A percentile compares a stretch with the other conserved stretches of the same genome.
Evolutionary conservation across 1,284 basidiomycete species (phyloP).

Genomic region (Ustilago hordei): DNA sequence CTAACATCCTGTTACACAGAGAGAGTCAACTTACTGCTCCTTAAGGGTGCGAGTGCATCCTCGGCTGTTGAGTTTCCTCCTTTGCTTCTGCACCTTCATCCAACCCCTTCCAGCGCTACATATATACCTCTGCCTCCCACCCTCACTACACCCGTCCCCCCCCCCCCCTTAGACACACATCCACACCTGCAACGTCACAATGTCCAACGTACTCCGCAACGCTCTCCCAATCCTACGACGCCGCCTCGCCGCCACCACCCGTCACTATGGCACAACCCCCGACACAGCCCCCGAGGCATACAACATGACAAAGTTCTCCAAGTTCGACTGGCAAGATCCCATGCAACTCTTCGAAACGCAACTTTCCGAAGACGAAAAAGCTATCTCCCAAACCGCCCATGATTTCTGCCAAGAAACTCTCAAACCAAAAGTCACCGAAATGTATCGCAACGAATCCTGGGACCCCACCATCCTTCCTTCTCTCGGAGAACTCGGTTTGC

Average conservation of each 20-base stretch:
- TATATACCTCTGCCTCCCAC: conserved; percentile 8
- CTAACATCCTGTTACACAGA: not conserved
- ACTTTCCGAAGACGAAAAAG: conserved; percentile 90
- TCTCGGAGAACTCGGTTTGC: conserved; percentile 91
- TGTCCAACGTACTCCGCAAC: conserved; percentile 47
- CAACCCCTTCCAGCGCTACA: not conserved
- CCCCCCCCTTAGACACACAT: not conserved
- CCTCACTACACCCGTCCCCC: conserved; percentile 2
- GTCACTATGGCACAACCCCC: conserved; percentile 41
- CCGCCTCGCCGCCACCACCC: conserved; percentile 10
- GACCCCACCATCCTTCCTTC: conserved; percentile 82
- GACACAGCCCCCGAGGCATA: conserved; percentile 43
- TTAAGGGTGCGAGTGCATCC: not conserved
- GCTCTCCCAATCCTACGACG: conserved; percentile 36
- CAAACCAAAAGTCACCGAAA: conserved; percentile 84
- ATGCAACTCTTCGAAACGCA: conserved; percentile 37
- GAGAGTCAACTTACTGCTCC: not conserved
- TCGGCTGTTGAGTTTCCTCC: not conserved
- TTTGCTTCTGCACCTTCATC: conserved; percentile 1
- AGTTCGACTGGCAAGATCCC: conserved; percentile 78
- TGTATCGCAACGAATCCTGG: conserved; percentile 87
- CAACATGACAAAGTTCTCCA: conserved; percentile 71
- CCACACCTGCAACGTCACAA: conserved; percentile 13
- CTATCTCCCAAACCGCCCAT: conserved; percentile 85
- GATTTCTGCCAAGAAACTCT: conserved; percentile 88